phyloP scores from a whole-genome alignment of 202 grass and related monocot genomes.

The Panicum virgatum region DNA sequence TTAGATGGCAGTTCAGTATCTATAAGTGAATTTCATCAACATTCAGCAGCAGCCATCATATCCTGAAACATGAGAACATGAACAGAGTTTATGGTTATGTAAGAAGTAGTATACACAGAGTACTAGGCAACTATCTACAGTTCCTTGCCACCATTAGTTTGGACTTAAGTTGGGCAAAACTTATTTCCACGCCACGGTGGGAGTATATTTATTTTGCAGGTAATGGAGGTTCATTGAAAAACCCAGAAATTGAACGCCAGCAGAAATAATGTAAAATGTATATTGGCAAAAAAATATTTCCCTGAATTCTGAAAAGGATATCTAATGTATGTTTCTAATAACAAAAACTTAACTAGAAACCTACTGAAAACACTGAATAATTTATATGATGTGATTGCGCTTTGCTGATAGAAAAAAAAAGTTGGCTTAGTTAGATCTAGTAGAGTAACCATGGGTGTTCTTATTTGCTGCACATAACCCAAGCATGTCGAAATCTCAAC shows the following conservation, averaged over 20 bases:
- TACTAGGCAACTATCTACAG: background rate
- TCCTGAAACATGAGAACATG: conserved; percentile 17
- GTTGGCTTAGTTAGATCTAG: background rate
- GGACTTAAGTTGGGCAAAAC: background rate
- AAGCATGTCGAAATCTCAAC: background rate
- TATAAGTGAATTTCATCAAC: conserved; percentile 3
- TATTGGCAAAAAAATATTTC: background rate
- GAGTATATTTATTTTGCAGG: background rate
- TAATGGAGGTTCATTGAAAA: background rate
- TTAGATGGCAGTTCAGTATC: conserved; percentile 26
- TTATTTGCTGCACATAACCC: background rate
- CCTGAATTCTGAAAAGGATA: background rate
- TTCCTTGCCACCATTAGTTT: background rate
- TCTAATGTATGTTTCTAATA: background rate
- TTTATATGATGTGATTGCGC: background rate
- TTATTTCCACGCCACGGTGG: background rate
- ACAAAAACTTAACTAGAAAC: background rate
- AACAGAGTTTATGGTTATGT: conserved; percentile 15
- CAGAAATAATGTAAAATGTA: background rate
- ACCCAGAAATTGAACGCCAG: background rate
- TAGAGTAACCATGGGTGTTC: background rate
- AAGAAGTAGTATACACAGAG: background rate
- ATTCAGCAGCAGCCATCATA: conserved; percentile 18
- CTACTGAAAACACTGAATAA: background rate
- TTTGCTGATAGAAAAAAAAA: background rate